Base-by-base conservation (phyloP, 2,329 filamentous ascomycete genomes). In the Ilyonectria destructans region DNA sequence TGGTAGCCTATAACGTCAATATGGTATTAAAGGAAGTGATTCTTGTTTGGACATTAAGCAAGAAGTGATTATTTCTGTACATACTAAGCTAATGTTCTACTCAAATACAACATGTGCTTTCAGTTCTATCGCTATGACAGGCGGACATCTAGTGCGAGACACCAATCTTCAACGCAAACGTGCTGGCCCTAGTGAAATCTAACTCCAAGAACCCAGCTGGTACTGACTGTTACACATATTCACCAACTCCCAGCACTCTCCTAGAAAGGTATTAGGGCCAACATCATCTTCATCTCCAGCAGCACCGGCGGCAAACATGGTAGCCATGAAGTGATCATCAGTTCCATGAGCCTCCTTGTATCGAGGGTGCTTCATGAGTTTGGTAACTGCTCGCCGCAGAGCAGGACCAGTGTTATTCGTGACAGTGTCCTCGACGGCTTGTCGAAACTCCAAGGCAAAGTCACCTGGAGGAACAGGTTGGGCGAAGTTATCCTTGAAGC, bases 191-290 rank as follows among this genome's bases (percentile, higher is more conserved):
- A 23, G 21, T 23, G 21, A 23, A 23, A 23, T 23, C 21, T 23
- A 56, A 48, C 17, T 35, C 61, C 61, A 64, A 33, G 33, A 40
- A 2, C 61, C 61, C 3, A 64, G 17, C 8, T 56, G 55, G n/a
- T 58, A 64, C 33, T 64, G 61, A 26, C 54, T 58, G 33, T 64
- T 64, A 19, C 61, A 64, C 61, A 64, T 64, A 19, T 64, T 64
- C 21, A 57, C 55, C 45, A 64, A 33, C n/a, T 64, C 61, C 61
- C 61, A 64, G 19, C 55, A 56, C 29, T 64, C 61, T 4, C 52
- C 61, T 4, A 56, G 45, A 23, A 64, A 58, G 8, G 19, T 57
- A 12, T 48, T 49, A 4, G 61, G 45, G 2, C 46, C 61, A 2
- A 43, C 13, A 31, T 64, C 61, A 15, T 58, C 31, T 9, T 40